Evolutionary conservation across 1,284 basidiomycete species (phyloP), one percentile per base, ranked within the genome.

Genomic region (Ceratobasidium sp.): DNA sequence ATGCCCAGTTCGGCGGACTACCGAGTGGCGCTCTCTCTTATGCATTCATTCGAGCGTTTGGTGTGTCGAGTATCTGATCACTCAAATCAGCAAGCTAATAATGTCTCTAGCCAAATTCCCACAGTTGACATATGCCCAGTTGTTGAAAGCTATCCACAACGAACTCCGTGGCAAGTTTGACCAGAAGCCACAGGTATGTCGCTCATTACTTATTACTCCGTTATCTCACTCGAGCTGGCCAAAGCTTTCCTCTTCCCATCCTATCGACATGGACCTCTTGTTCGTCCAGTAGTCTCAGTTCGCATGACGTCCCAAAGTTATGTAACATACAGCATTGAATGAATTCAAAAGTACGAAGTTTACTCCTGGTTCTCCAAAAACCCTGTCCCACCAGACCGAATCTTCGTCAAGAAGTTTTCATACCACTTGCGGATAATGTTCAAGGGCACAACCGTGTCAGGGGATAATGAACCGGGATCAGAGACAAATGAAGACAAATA

Each of bases 361-460:
- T 80, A 89, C 76, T 91, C 90, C 75, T 86, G 87, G 78, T 89
- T 87, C 80, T 95, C 94, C 82, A 97, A 85, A 84, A 96, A 97
- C 0, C 87, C 89, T 1, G 89, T 84, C 0, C 94, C 94, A 3
- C 87, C 89, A 67, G 89, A 89, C 81, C 86, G 88, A 33, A 96
- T 84, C 83, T 96, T 96, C n/a, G 84, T 83, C 80, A 90, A 81
- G 80, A 96, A 94, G 78, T 81, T 89, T 71, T 95, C 93, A 82
- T 95, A 96, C 95, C 95, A 97, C 81, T 87, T 90, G 77, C 89
- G 89, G 76, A 97, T 89, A 61, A 94, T 81, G 35, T 86, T 87
- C 85, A 96, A 89, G n/a, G 94, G 93, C 4, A 96, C 87, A 78
- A 89, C 84, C 39, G 89, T 89, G 61, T 94, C 90, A 0, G 90